Evolutionary conservation across 2,329 filamentous ascomycete genomes (phyloP).

Genomic region (Aspergillaceae sp.): DNA sequence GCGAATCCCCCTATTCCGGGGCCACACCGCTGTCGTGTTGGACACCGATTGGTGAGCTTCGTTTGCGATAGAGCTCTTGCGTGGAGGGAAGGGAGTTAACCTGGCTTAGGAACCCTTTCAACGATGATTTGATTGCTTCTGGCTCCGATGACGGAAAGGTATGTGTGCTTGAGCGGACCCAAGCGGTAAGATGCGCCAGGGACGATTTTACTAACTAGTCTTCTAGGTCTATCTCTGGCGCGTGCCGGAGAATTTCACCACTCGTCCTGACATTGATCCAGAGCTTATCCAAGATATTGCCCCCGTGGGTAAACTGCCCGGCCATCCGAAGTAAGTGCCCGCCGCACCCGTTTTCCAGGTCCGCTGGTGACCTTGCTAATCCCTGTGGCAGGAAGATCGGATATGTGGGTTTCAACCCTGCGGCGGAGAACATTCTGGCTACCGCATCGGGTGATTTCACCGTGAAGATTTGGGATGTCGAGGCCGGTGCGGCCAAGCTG

Average conservation of each 20-base stretch:
- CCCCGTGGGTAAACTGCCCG: constrained; percentile 71
- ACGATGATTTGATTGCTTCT: constrained; percentile 85
- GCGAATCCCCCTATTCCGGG: constrained; percentile 86
- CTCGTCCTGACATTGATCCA: constrained; percentile 64
- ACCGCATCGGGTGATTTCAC: constrained; percentile 92
- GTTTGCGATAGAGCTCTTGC: constrained; percentile 4
- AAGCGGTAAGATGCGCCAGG: constrained; percentile 1
- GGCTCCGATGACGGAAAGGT: constrained; percentile 92
- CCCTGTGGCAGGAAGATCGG: constrained; percentile 69
- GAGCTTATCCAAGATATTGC: constrained; percentile 76
- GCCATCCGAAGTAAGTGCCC: constrained; percentile 66
- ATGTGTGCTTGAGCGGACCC: constrained; percentile 3
- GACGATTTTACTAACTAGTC: constrained; percentile 7
- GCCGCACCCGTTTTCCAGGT: too few relatives aligned
- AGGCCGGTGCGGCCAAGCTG: constrained; percentile 64
- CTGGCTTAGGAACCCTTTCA: constrained; percentile 73
- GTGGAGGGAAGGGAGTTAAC: constrained; percentile 5
- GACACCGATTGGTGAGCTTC: constrained; percentile 83
- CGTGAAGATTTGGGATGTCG: constrained; percentile 92
- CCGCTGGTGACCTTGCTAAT: constrained; percentile 7
- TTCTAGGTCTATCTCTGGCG: constrained; percentile 77
- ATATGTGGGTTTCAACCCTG: constrained; percentile 94
- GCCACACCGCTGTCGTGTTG: constrained; percentile 88
- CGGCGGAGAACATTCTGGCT: constrained; percentile 89
- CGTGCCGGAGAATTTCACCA: constrained; percentile 78